Base-by-base conservation (phyloP, 768 basidiomycete genomes). In the Lactarius trivialis region DNA sequence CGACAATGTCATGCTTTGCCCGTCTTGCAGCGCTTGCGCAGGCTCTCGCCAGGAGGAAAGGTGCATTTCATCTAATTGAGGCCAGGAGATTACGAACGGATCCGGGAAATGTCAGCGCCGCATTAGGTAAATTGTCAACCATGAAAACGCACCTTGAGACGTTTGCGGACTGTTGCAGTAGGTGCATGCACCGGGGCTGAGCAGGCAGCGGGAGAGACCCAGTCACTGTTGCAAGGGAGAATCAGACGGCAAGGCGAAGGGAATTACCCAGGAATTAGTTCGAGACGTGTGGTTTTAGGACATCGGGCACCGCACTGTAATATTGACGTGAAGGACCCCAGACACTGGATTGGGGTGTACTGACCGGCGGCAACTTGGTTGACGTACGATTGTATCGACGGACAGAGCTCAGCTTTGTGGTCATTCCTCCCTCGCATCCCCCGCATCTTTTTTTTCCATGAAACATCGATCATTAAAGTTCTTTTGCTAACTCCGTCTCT, bases 111-210 rank as follows among this genome's bases (percentile, higher is more conserved):
- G 59, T 59, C 50, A 67, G 65, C 12, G 33, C 30, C 41, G 8
- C 4, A 39, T 45, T 12, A 45, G 45, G 41, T 17, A 53, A 24
- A 5, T 0, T 24, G 34, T 43, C 14, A 57, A 45, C 11, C 26
- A 56, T n/a, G 26, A 21, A 67, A 57, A 76, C 83, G 61, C 74
- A 87, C 89, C 86, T 93, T 93, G 69, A 92, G 83, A 70, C 85
- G 88, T 73, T n/a, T n/a, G n/a, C n/a, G n/a, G n/a, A n/a, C n/a
- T n/a, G n/a, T 91, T 93, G 81, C 91, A 93, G 70, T 91, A 84
- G 3, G 82, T 87, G 73, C 91, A 93, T 48, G 91, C 91, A 60
- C 91, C 89, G 65, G 86, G 85, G 49, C 64, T n/a, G n/a, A n/a
- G n/a, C n/a, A n/a, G n/a, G n/a, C n/a, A n/a, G n/a, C n/a, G n/a